Evolutionary conservation across 495 filamentous ascomycete genomes (phyloP).

Genomic region (Corynascus novoguineensis): DNA sequence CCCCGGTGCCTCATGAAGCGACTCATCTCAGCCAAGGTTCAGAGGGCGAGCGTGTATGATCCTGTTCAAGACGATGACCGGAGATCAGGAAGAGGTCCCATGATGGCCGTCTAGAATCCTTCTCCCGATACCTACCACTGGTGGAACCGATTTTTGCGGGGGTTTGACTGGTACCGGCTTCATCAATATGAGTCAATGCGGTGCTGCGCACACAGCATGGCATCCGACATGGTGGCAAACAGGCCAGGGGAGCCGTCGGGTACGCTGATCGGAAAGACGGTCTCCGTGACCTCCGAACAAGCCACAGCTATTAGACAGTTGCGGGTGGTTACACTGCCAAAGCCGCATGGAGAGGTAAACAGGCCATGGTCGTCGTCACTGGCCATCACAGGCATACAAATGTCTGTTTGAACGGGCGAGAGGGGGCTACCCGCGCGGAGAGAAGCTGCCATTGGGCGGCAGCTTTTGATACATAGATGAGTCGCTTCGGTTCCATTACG

Average conservation of each 20-base stretch:
- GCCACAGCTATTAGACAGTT: background rate
- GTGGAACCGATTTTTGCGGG: background rate
- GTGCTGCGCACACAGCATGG: background rate
- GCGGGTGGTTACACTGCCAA: background rate
- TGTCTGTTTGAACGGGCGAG: background rate
- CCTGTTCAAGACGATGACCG: slow-evolving; percentile 5
- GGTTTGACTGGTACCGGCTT: background rate
- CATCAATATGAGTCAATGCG: background rate
- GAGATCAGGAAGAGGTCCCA: background rate
- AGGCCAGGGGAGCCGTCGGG: background rate
- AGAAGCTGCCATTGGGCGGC: slow-evolving; percentile 4
- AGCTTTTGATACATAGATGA: background rate
- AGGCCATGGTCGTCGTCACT: background rate
- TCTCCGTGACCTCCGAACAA: background rate
- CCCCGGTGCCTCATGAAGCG: background rate
- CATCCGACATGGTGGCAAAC: background rate
- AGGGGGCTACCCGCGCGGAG: background rate
- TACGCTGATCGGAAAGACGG: background rate
- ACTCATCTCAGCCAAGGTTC: background rate
- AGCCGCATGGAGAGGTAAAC: background rate
- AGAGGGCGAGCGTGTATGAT: background rate
- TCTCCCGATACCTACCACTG: background rate
- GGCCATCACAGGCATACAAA: too few species aligned
- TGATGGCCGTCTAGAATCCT: slow-evolving; percentile 10
- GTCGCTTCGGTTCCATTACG: slow-evolving; percentile 7